These are phyloP conservation scores for Odonthalia washingtoniensis DNA, from an alignment of 31 red algal genomes.

Conservation along the genomic window DNA sequence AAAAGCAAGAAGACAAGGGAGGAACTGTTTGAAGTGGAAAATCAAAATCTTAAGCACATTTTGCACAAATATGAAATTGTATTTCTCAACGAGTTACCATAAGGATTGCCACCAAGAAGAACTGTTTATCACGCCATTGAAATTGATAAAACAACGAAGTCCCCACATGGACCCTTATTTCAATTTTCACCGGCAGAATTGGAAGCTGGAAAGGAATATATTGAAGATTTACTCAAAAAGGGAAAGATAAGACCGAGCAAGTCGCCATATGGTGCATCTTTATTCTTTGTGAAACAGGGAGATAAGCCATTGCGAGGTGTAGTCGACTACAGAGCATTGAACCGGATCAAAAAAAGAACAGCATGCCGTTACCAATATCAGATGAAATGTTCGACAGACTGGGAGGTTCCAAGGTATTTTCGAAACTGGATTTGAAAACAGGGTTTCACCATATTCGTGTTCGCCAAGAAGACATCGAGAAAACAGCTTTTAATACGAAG, in stretches of 20 bases:
- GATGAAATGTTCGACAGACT: too few species aligned
- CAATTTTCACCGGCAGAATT: constrained; percentile 28
- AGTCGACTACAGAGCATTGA: constrained; percentile 22
- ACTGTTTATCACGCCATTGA: not conserved
- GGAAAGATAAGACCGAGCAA: constrained; percentile 27
- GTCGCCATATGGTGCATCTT: constrained; percentile 20
- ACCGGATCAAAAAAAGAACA: constrained; percentile 40
- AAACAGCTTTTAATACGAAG: constrained; percentile 45
- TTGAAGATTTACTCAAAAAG: not conserved
- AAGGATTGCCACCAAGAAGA: not conserved
- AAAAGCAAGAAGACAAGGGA: not conserved
- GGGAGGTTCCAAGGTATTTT: too few species aligned
- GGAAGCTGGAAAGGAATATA: constrained; percentile 9
- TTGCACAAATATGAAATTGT: not conserved
- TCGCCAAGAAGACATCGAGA: constrained; percentile 1
- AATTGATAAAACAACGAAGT: not conserved
- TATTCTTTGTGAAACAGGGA: constrained; percentile 2
- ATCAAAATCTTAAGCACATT: not conserved
- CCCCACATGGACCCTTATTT: not conserved
- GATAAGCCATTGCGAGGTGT: not conserved
- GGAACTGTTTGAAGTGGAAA: too few species aligned
- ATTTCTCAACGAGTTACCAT: not conserved
- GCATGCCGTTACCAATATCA: not conserved
- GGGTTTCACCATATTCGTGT: constrained; percentile 40
- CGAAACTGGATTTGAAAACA: constrained; percentile 34